phyloP scores from a whole-genome alignment of 2,329 filamentous ascomycete species.

The Trichoderma sp. region DNA sequence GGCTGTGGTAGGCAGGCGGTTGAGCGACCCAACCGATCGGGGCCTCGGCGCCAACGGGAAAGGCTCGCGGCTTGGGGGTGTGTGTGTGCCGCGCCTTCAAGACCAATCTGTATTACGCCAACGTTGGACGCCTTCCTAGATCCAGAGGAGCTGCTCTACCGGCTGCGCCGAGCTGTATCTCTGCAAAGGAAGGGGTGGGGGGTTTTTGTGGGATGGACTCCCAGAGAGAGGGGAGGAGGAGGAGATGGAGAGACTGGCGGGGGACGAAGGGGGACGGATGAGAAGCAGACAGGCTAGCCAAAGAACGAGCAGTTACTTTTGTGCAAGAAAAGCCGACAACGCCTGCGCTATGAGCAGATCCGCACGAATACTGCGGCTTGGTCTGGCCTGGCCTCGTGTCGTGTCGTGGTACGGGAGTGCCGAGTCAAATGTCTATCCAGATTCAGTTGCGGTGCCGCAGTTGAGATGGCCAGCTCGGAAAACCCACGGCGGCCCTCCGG shows the following conservation, averaged over 20 bases:
- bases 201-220: too few species aligned
- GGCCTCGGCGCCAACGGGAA: constrained; percentile 23
- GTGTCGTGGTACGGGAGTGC: constrained; percentile 31
- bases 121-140: constrained; percentile 3
- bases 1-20: constrained; percentile 12
- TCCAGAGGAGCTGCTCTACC: constrained; percentile 8
- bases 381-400: constrained; percentile 27
- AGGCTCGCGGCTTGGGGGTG: constrained; percentile 2
- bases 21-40: constrained; percentile 25
- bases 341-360: constrained; percentile 19
- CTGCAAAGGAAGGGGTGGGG: too few species aligned
- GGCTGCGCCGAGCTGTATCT: not conserved
- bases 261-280: not conserved
- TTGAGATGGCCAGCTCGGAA: constrained; percentile 30
- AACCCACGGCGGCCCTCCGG: constrained; percentile 29
- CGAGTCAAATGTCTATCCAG: constrained; percentile 33
- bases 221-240: not conserved
- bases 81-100: constrained; percentile 2
- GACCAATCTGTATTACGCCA: constrained; percentile 23
- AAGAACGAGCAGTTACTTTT: not conserved
- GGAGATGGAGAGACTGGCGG: not conserved
- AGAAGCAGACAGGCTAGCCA: constrained; percentile 4
- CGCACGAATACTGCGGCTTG: constrained; percentile 31
- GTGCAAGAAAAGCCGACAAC: not conserved
- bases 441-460: constrained; percentile 30